These are phyloP conservation scores for Castanopsis chinensis DNA, from an alignment of 306 rosid species.

Conservation along the genomic window DNA sequence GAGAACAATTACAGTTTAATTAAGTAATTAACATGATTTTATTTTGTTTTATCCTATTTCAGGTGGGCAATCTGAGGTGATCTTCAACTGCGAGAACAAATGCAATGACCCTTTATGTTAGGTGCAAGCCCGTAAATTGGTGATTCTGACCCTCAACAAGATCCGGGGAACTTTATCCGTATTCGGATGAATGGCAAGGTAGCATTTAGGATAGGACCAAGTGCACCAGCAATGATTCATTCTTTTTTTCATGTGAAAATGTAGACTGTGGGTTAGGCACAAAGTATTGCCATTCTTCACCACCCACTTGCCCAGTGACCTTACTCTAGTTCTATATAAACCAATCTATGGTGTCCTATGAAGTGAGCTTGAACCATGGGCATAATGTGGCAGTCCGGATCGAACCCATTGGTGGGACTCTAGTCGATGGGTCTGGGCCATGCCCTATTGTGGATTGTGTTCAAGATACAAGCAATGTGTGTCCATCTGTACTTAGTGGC, in stretches of 20 bases:
- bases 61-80: slow-evolving; percentile 28
- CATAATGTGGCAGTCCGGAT: slow-evolving; percentile 28
- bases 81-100: slow-evolving; percentile 4
- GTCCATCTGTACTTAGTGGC: slow-evolving; percentile 20
- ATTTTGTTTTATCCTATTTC: neutral
- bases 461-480: slow-evolving; percentile 6
- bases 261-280: slow-evolving; percentile 26
- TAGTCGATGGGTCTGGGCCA: slow-evolving; percentile 19
- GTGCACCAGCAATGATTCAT: slow-evolving; percentile 6
- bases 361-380: slow-evolving; percentile 38
- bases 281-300: neutral
- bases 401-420: slow-evolving; percentile 29
- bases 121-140: slow-evolving; percentile 21
- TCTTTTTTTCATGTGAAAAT: slow-evolving; percentile 25
- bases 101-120: neutral
- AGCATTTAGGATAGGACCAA: slow-evolving; percentile 17
- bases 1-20: neutral
- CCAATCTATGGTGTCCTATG: slow-evolving; percentile 26
- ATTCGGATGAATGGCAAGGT: slow-evolving; percentile 22
- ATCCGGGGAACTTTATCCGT: neutral
- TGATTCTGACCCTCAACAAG: slow-evolving; percentile 3
- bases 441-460: slow-evolving; percentile 34
- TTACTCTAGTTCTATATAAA: slow-evolving; percentile 23
- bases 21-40: neutral
- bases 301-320: slow-evolving; percentile 29